Percentiles rank a stretch among this genome's conserved stretches.
Conservation (phyloP, 164 flowering plant genomes). For the Chimonanthus praecox region DNA sequence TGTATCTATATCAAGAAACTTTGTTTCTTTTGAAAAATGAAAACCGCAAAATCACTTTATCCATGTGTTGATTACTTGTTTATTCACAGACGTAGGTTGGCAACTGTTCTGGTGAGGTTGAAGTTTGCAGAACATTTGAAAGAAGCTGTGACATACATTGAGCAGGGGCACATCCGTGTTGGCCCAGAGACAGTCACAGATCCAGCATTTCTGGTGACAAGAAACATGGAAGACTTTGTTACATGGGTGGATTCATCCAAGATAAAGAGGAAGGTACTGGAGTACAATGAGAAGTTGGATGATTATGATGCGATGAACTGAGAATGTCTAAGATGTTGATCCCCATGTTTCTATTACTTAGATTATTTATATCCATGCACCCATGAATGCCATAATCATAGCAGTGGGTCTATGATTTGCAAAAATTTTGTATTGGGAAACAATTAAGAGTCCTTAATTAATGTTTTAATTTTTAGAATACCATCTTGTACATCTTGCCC, state of each 20-base stretch:
- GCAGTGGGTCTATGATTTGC: background rate
- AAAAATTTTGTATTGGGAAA: too few species aligned
- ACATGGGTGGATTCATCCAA: slow-evolving; percentile 94
- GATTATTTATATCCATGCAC: background rate
- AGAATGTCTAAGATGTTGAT: slow-evolving; percentile 6
- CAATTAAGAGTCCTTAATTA: too few species aligned
- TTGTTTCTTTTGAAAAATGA: too few species aligned
- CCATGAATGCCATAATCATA: background rate
- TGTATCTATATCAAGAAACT: too few species aligned
- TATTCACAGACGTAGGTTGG: slow-evolving; percentile 58
- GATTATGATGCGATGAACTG: slow-evolving; percentile 76
- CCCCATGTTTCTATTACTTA: background rate
- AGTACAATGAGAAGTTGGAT: slow-evolving; percentile 82
- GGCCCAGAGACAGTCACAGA: slow-evolving; percentile 93
- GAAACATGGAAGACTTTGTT: slow-evolving; percentile 91
- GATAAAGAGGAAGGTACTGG: slow-evolving; percentile 79
- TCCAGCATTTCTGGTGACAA: slow-evolving; percentile 89
- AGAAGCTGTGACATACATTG: slow-evolving; percentile 85
- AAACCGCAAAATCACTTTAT: background rate
- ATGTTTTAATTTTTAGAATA: too few species aligned
- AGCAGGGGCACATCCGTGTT: slow-evolving; percentile 89
- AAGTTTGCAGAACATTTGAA: slow-evolving; percentile 84
- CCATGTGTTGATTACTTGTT: background rate
- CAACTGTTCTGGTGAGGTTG: slow-evolving; percentile 56
- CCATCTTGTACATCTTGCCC: too few species aligned